phyloP scores from a whole-genome alignment of 2,329 filamentous ascomycete genomes.

The Tothia fuscella region DNA sequence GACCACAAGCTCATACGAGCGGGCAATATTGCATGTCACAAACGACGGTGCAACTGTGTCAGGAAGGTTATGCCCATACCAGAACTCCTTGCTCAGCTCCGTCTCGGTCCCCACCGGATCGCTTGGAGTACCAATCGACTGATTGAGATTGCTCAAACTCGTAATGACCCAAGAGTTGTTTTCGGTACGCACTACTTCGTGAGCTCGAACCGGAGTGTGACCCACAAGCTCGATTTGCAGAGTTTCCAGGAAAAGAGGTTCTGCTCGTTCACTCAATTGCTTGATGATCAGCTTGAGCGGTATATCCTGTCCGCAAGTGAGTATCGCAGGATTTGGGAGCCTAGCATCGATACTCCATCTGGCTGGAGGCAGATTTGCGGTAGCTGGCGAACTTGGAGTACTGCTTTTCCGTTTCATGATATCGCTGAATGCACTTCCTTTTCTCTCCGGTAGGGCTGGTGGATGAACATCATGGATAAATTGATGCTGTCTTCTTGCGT shows the following conservation, averaged over 20 bases:
- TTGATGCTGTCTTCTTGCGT: constrained; percentile 60
- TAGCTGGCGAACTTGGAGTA: constrained; percentile 9
- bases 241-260: constrained; percentile 62
- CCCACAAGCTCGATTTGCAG: constrained; percentile 74
- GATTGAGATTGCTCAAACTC: constrained; percentile 57
- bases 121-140: constrained; percentile 50
- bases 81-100: constrained; percentile 57
- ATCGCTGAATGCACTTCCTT: constrained; percentile 3
- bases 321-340: constrained; percentile 72
- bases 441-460: constrained; percentile 1
- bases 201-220: constrained; percentile 66
- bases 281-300: constrained; percentile 71
- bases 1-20: constrained; percentile 74
- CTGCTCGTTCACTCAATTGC: constrained; percentile 57
- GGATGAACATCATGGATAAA: constrained; percentile 30
- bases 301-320: constrained; percentile 80
- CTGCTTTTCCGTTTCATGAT: constrained; percentile 3
- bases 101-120: constrained; percentile 55
- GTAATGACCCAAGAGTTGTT: constrained; percentile 63
- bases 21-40: constrained; percentile 72
- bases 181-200: constrained; percentile 61
- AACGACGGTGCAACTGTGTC: constrained; percentile 83
- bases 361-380: constrained; percentile 25
- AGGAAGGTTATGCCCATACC: constrained; percentile 61
- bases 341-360: constrained; percentile 70